A percentile compares a stretch with the other conserved stretches of the same genome.
Evolutionary conservation across 163 green algal species (phyloP).

Genomic region (Scenedesmus sp.): DNA sequence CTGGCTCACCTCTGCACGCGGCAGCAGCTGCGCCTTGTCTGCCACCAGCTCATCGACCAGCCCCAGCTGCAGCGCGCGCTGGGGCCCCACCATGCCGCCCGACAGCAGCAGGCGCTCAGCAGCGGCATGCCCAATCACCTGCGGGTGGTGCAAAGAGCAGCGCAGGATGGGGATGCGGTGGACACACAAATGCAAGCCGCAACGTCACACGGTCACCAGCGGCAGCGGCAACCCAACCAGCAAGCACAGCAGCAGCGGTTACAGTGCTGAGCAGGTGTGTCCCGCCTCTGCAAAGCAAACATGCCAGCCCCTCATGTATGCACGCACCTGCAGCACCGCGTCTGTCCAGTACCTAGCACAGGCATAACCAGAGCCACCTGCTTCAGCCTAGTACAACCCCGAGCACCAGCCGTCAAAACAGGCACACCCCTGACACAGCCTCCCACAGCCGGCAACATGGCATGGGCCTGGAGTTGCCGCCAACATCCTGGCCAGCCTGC

Average conservation of each 20-base stretch:
- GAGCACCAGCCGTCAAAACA: conserved; percentile 70
- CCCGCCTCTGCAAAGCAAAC: conserved; percentile 81
- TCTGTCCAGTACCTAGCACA: conserved; percentile 81
- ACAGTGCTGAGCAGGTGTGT: too few species aligned
- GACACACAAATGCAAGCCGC: background rate
- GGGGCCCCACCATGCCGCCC: conserved; percentile 58
- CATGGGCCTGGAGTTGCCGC: too few species aligned
- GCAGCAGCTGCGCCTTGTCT: conserved; percentile 52
- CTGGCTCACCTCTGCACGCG: background rate
- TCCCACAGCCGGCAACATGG: conserved; percentile 67
- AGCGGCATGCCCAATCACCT: conserved; percentile 49
- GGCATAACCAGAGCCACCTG: conserved; percentile 77
- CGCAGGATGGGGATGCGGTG: background rate
- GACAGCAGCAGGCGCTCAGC: conserved; percentile 71
- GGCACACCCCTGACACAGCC: conserved; percentile 84
- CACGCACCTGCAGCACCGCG: conserved; percentile 63
- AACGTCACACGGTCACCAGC: background rate
- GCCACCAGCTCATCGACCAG: conserved; percentile 72
- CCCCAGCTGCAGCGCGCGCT: conserved; percentile 65
- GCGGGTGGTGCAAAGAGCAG: background rate
- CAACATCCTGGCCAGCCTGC: too few species aligned
- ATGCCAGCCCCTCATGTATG: conserved; percentile 82
- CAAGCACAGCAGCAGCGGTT: conserved; percentile 77
- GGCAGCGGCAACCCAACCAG: conserved; percentile 37
- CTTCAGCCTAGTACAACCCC: conserved; percentile 77